phyloP scores from a whole-genome alignment of 306 rosid species.

The Cucurbita maxima region DNA sequence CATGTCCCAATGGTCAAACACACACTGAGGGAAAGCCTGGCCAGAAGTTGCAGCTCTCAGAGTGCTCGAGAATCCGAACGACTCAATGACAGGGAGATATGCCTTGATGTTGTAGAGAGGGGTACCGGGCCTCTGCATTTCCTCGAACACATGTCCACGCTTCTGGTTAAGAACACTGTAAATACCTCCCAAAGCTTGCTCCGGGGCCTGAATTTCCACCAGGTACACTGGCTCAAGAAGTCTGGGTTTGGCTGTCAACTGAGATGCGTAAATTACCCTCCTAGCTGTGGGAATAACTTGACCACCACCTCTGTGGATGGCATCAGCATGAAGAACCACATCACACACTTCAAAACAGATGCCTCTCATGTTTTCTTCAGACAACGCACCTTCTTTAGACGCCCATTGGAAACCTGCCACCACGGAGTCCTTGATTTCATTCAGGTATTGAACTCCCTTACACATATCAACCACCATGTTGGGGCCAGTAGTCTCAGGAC shows the following conservation, averaged over 20 bases:
- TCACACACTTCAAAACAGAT: slow-evolving; percentile 67
- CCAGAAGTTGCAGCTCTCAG: slow-evolving; percentile 94
- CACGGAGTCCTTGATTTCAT: slow-evolving; percentile 71
- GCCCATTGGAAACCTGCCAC: slow-evolving; percentile 87
- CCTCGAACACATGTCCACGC: slow-evolving; percentile 69
- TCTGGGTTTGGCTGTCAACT: slow-evolving; percentile 63
- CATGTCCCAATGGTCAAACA: slow-evolving; percentile 93
- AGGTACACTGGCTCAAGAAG: slow-evolving; percentile 74
- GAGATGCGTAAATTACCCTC: slow-evolving; percentile 64
- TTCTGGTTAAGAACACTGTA: slow-evolving; percentile 74
- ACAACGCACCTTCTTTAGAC: slow-evolving; percentile 71
- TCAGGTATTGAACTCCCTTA: slow-evolving; percentile 73
- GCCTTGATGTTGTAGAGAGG: slow-evolving; percentile 76
- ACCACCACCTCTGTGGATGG: slow-evolving; percentile 81
- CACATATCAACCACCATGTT: slow-evolving; percentile 91
- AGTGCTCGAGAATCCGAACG: slow-evolving; percentile 56
- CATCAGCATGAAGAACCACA: slow-evolving; percentile 67
- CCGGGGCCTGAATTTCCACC: slow-evolving; percentile 81
- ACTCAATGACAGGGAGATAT: slow-evolving; percentile 58
- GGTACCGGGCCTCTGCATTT: slow-evolving; percentile 67
- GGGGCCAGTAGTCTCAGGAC: slow-evolving; percentile 71
- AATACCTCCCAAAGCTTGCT: slow-evolving; percentile 70
- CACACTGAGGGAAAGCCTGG: slow-evolving; percentile 86
- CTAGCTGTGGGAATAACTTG: slow-evolving; percentile 78
- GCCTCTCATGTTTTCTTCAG: slow-evolving; percentile 74